Conservation (phyloP, 108 stramenopile genomes). For the Schizochytrium sp. region DNA sequence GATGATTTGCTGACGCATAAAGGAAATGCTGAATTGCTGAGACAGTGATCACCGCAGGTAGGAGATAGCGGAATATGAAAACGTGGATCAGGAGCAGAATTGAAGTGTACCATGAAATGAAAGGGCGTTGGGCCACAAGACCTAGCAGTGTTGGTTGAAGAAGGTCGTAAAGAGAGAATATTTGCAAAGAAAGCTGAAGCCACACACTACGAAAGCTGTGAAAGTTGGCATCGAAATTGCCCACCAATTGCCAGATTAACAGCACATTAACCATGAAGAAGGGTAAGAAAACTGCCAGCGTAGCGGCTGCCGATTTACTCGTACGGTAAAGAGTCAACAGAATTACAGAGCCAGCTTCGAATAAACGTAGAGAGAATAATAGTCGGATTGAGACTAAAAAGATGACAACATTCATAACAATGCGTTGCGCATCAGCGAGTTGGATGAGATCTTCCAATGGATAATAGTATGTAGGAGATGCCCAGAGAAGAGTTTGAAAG, state of each 20-base stretch:
- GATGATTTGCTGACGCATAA: not conserved
- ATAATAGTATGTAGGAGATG: not conserved
- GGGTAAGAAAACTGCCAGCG: not conserved
- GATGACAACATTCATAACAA: not conserved
- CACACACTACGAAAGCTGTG: not conserved
- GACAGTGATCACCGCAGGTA: slow-evolving; percentile 3
- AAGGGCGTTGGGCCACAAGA: not conserved
- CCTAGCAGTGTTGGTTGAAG: slow-evolving; percentile 11
- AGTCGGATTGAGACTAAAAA: not conserved
- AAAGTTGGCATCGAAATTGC: slow-evolving; percentile 5
- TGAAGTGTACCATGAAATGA: not conserved
- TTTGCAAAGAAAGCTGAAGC: slow-evolving; percentile 5
- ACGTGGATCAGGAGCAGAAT: not conserved
- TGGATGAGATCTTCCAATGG: not conserved
- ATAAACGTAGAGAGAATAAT: not conserved
- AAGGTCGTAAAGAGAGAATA: not conserved
- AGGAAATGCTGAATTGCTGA: not conserved
- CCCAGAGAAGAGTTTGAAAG: not conserved
- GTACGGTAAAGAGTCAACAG: not conserved
- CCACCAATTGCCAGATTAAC: slow-evolving; percentile 11
- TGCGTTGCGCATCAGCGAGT: not conserved
- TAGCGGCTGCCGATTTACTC: not conserved
- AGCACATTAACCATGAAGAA: not conserved
- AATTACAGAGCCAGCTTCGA: not conserved
- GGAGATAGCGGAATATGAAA: not conserved